Base-by-base conservation (phyloP, 805 yeast genomes). In the Kodamaea hsintzibuensis region DNA sequence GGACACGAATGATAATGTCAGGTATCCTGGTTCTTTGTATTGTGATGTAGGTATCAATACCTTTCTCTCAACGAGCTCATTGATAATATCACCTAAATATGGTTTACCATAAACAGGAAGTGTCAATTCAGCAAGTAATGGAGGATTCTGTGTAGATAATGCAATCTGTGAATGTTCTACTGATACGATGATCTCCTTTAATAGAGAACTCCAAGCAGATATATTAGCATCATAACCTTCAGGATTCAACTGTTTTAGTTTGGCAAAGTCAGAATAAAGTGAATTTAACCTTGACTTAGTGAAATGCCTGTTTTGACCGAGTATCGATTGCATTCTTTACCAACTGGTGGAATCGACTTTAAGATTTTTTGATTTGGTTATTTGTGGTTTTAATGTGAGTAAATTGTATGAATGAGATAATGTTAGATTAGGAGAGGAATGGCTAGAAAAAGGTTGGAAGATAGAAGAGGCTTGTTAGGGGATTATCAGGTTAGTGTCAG, bases 211-310 rank as follows among this genome's bases (percentile, higher is more conserved):
- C 80, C 80, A 76, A 2, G 80, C 78, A 1, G 60, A 58, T n/a
- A 74, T 55, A 51, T 76, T 76, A 22, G 80, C 80, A 8, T 72
- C 73, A 52, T 58, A 76, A 2, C 80, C 80, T 50, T 75, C 79
- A 0, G 75, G 74, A 59, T 76, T 76, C 51, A 72, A 55, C 7
- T 63, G 64, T 48, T 65, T 64, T 10, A 65, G 63, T 6, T 59
- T 60, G 1, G 57, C 56, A 55, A 74, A 76, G 57, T 76, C 66
- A 9, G 74, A 68, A 55, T 74, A 76, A 7, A 76, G 60, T 3
- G 78, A 73, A 13, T 59, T 60, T n/a, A 71, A 58, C 42, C 78
- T 59, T 1, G 74, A 59, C 27, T 58, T 53, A 19, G 60, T 66
- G 61, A 73, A 73, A 37, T 55, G 57, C 9, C 19, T 43, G 44